phyloP scores from a whole-genome alignment of 2,329 filamentous ascomycete genomes.

The Kalmusia sp. region DNA sequence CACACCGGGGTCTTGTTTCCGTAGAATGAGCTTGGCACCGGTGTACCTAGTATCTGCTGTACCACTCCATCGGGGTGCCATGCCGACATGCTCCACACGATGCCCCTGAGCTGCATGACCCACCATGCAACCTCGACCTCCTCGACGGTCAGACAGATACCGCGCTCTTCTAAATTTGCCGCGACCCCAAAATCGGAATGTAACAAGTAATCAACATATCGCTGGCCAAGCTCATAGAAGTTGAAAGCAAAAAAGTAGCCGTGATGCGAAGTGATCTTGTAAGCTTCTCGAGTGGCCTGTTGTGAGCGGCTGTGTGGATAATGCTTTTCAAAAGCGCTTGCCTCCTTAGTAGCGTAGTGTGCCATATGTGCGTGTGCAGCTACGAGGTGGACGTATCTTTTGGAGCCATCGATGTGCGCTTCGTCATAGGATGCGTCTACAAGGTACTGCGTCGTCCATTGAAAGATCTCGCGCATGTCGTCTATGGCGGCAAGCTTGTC shows the following conservation, averaged over 20 bases:
- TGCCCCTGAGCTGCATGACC: conserved; percentile 11
- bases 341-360: not conserved
- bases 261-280: conserved; percentile 1
- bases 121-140: conserved; percentile 13
- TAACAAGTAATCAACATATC: conserved; percentile 1
- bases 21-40: conserved; percentile 10
- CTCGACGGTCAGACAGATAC: not conserved
- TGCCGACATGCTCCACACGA: conserved; percentile 10
- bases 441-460: conserved; percentile 10
- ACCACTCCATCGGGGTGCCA: conserved; percentile 63
- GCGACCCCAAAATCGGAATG: conserved; percentile 1
- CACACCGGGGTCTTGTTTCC: conserved; percentile 12
- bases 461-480: not conserved
- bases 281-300: not conserved
- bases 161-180: not conserved
- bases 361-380: conserved; percentile 1
- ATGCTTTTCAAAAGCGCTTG: not conserved
- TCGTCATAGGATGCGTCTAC: not conserved
- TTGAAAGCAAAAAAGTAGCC: not conserved
- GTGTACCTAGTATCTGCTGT: conserved; percentile 53
- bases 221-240: not conserved
- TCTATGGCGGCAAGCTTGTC: not conserved
- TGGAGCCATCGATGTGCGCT: not conserved
- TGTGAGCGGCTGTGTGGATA: not conserved
- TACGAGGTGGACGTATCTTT: conserved; percentile 7